Base-by-base conservation (phyloP, 176 grass and related monocot species). In the Rhynchospora tenuis region DNA sequence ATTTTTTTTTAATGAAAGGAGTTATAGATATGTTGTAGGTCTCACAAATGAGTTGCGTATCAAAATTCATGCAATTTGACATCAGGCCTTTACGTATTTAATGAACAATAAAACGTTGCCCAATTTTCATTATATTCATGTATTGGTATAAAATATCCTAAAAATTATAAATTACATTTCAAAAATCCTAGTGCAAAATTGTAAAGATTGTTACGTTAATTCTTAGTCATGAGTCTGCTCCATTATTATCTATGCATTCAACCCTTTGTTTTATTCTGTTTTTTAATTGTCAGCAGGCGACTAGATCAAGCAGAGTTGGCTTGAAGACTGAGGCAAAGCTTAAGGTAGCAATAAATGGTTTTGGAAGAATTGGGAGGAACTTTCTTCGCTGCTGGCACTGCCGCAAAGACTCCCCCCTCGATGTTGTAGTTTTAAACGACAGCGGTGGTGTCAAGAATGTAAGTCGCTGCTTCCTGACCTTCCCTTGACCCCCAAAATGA, bases 361-460 rank as follows among this genome's bases (percentile, higher is more conserved):
- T 99, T 73, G 96, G 96, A 72, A 90, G 96, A 83, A 99, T 99
- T 27, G 96, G 96, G 4, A 90, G 96, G 26, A 99, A 99, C 83
- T 99, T 99, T 86, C 96, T 99, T 45, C 89, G 96, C 62, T 99
- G 96, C 89, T 99, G 96, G 96, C 96, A 99, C 27, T 89, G 88
- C 54, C 93, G 96, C 0, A 80, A 95, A 85, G 68, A 93, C 89
- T 99, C 96, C 14, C 96, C 96, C 4, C 88, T 99, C 9, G 96
- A 99, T 1, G 93, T 99, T 58, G 6, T 99, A 54, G 91, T 95
- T 57, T 61, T 99, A 51, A 99, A 99, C 28, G 96, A 99, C 91
- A 99, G 93, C 27, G 93, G 96, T 6, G 96, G 96, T 64, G 96
- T 99, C 73, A 92, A 63, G 75, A 99, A 99, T 57, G 96, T 99